Base-by-base conservation (phyloP, 1,284 basidiomycete species). In the Phaffia rhodozyma region DNA sequence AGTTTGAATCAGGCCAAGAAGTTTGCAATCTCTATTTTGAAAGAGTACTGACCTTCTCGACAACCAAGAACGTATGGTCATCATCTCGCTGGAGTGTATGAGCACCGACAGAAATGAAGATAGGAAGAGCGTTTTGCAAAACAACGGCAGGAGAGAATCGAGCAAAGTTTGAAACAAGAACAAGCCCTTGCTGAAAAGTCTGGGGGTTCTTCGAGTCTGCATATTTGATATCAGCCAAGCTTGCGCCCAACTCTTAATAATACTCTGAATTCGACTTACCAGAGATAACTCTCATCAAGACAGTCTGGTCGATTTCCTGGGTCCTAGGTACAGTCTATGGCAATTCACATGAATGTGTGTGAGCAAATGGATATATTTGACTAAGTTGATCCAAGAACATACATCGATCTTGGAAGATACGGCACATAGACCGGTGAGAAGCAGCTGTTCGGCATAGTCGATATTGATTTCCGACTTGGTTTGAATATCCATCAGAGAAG, bases 91-190 rank as follows among this genome's bases (percentile, higher is more conserved):
- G 92, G 77, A 98, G 87, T 27, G 97, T 86, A 66, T 91, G 91
- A 9, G 91, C 89, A 32, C 96, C 94, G 86, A 98, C 97, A 78
- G 97, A 98, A 0, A 94, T 97, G 78, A 99, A 97, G 64, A 99
- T 87, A 6, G 96, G 93, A 91, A 98, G 97, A 66, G 97, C 83
- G 71, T 96, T 92, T 73, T 91, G 91, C 34, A 97, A 79, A 20
- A 96, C 90, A 9, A 89, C 86, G 66, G 94, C 91, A 0, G 93
- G 92, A 0, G 87, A 85, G 54, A 97, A 79, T 38, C 84, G 82
- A 1, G 91, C 89, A 59, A 98, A 78, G 67, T 82, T 86, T 3
- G 91, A 86, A 74, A 97, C 86, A 32, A 97, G 80, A n/a, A 97
- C 79, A 3, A 98, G 79, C 0, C 92, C 91, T 72, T 94, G 89